phyloP scores from a whole-genome alignment of 2,329 filamentous ascomycete genomes.

The Penicillium rolfsii region DNA sequence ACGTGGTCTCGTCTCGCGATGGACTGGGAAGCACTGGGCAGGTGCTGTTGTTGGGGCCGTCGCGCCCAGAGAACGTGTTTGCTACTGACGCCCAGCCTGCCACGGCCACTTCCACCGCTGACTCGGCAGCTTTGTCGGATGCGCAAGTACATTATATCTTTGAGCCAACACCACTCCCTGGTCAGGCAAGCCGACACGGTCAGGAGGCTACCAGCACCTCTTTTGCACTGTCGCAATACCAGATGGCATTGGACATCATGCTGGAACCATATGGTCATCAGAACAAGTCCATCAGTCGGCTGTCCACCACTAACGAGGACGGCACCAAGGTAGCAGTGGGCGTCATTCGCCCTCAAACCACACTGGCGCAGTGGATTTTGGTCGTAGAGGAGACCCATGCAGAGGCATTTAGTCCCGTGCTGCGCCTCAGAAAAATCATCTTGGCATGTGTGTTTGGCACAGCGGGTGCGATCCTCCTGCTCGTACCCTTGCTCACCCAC shows the following conservation, averaged over 20 bases:
- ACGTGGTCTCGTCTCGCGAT: constrained; percentile 50
- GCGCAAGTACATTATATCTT: constrained; percentile 62
- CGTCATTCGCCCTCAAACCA: constrained; percentile 69
- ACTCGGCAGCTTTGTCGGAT: constrained; percentile 40
- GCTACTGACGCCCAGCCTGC: constrained; percentile 30
- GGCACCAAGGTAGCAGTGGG: constrained; percentile 73
- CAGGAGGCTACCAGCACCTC: constrained; percentile 41
- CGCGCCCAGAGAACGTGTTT: constrained; percentile 68
- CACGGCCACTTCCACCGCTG: constrained; percentile 32
- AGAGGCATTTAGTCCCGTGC: constrained; percentile 78
- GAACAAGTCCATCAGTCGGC: constrained; percentile 70
- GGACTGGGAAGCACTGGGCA: constrained; percentile 67
- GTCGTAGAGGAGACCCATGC: constrained; percentile 73
- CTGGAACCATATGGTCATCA: constrained; percentile 52
- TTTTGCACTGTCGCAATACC: constrained; percentile 66
- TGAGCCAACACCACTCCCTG: constrained; percentile 55
- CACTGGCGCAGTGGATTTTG: constrained; percentile 78
- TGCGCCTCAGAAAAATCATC: constrained; percentile 75
- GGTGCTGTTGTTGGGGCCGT: constrained; percentile 71
- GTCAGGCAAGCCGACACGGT: constrained; percentile 31
- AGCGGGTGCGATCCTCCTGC: constrained; percentile 69
- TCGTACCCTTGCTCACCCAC: constrained; percentile 79
- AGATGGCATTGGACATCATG: constrained; percentile 65
- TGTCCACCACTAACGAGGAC: constrained; percentile 75
- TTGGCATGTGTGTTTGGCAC: constrained; percentile 85